Evolutionary conservation across 257 asterid species (phyloP).

Genomic region (Verbena officinalis): DNA sequence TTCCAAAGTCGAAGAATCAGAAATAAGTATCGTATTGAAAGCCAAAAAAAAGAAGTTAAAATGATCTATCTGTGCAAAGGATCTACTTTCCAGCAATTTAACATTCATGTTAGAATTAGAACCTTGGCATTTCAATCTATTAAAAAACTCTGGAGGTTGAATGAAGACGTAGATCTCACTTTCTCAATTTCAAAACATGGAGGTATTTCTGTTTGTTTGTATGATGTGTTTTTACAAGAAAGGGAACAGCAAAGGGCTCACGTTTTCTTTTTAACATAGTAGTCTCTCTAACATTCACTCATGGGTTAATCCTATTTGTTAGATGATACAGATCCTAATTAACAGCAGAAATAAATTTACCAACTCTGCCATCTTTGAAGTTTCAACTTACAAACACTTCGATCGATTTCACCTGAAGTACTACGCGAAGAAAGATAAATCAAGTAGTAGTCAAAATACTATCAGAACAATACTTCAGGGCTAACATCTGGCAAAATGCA

Average conservation of each 20-base stretch:
- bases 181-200: constrained; percentile 17
- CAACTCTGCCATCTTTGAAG: constrained; percentile 6
- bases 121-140: constrained; percentile 5
- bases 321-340: background rate
- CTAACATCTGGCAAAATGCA: background rate
- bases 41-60: background rate
- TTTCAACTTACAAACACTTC: constrained; percentile 1
- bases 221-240: constrained; percentile 19
- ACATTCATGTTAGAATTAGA: constrained; percentile 10
- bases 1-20: background rate
- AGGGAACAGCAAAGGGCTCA: background rate
- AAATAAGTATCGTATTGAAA: constrained; percentile 12
- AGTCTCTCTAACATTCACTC: background rate
- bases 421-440: constrained; percentile 5
- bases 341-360: background rate
- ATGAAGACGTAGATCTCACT: constrained; percentile 16
- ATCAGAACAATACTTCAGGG: background rate
- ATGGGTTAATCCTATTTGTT: background rate
- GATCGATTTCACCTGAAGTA: background rate
- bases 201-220: background rate
- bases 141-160: constrained; percentile 22
- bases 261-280: background rate
- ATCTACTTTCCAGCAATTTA: constrained; percentile 15
- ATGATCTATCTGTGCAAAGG: background rate
- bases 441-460: background rate